These are phyloP conservation scores for Furcasterigmium furcatum DNA, from an alignment of 2,329 filamentous ascomycete species.

Conservation along the genomic window DNA sequence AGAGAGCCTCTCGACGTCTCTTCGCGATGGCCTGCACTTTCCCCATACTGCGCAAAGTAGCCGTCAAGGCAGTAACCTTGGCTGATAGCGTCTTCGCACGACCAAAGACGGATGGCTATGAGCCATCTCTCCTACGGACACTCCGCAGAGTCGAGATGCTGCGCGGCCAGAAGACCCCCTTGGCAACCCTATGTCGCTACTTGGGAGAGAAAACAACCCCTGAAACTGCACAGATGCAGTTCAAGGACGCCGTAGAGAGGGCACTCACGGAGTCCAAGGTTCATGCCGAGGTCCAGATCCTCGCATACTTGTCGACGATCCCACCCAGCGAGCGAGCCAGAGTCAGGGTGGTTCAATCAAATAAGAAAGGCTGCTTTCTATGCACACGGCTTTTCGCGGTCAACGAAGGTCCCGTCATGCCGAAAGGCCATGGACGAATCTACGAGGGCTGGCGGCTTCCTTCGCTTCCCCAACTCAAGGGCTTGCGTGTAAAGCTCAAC, in stretches of 20 bases:
- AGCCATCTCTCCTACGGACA: not conserved
- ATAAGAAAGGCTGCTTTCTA: not conserved
- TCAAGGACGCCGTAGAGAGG: no score
- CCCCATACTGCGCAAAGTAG: not conserved
- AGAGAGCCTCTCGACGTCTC: slow-evolving; percentile 27
- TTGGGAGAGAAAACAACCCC: not conserved
- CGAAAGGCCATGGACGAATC: not conserved
- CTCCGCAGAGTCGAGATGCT: not conserved
- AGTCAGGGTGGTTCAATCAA: not conserved
- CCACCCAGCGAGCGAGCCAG: not conserved
- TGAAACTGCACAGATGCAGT: no score
- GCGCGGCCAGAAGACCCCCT: not conserved
- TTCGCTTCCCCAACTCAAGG: not conserved
- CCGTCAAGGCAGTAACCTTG: not conserved
- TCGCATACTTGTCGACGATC: not conserved
- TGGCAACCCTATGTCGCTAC: not conserved
- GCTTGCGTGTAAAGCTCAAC: not conserved
- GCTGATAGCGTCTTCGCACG: not conserved
- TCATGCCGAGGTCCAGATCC: not conserved
- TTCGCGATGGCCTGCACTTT: slow-evolving; percentile 24
- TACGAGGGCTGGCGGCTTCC: not conserved
- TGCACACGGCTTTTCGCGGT: not conserved
- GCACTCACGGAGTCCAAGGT: no score
- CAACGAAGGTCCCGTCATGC: not conserved
- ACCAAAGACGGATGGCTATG: not conserved